These are phyloP conservation scores for Lyophyllum semitale DNA, from an alignment of 768 basidiomycete genomes.

Conservation along the genomic window DNA sequence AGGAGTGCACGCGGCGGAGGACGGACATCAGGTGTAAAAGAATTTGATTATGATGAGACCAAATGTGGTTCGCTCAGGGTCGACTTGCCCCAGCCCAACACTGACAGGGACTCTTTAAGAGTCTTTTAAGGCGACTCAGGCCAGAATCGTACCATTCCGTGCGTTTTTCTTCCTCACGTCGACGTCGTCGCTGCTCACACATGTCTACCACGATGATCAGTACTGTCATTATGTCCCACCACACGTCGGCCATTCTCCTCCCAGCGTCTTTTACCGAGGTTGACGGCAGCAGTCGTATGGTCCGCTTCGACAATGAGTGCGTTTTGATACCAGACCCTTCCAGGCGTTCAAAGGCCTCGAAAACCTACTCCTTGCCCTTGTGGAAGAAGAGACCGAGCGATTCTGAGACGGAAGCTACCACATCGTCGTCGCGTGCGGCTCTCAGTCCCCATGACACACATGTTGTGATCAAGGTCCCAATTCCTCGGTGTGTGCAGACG, in stretches of 20 bases:
- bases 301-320: conserved; percentile 75
- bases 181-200: not conserved
- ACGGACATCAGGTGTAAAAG: not conserved
- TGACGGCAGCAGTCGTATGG: conserved; percentile 32
- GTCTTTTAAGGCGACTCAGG: conserved; percentile 3
- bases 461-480: conserved; percentile 59
- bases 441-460: conserved; percentile 38
- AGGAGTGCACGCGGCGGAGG: not conserved
- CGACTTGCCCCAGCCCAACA: not conserved
- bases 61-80: conserved; percentile 15
- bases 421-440: conserved; percentile 15
- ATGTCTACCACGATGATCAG: conserved; percentile 19
- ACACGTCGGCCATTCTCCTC: conserved; percentile 10
- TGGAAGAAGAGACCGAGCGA: conserved; percentile 47
- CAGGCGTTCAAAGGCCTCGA: conserved; percentile 55
- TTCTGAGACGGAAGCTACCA: conserved; percentile 24
- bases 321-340: conserved; percentile 70
- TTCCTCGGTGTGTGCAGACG: conserved; percentile 51
- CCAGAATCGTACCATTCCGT: conserved; percentile 16
- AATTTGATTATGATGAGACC: conserved; percentile 9
- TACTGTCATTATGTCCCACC: conserved; percentile 7
- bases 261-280: conserved; percentile 5
- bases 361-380: conserved; percentile 68
- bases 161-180: not conserved
- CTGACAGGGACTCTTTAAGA: conserved; percentile 2